A percentile compares a stretch with the other conserved stretches of the same genome.
phyloP scores from a whole-genome alignment of 225 moss, liverwort and hornwort genomes.

The Antitrichia curtipendula region DNA sequence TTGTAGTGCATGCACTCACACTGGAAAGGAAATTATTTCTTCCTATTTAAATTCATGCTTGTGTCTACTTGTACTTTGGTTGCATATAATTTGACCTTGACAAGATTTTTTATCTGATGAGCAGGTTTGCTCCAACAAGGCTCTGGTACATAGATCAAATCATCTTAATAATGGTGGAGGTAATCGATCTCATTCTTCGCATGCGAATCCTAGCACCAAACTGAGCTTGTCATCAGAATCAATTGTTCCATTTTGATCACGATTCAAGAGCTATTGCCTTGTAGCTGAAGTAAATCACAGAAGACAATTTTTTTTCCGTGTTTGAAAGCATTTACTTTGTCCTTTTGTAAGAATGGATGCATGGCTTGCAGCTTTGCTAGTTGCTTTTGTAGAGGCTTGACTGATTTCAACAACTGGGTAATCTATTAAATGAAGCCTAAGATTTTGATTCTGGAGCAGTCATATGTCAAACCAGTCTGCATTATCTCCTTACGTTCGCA shows the following conservation, averaged over 20 bases:
- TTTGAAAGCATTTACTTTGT: not conserved
- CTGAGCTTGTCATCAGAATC: not conserved
- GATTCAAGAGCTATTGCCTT: not conserved
- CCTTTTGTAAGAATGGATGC: not conserved
- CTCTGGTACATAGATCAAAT: slow-evolving; percentile 94
- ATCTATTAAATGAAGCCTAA: not conserved
- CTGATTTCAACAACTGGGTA: not conserved
- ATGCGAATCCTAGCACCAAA: not conserved
- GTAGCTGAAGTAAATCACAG: not conserved
- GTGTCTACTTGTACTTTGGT: not conserved
- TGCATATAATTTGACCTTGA: not conserved
- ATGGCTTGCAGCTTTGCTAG: not conserved
- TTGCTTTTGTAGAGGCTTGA: not conserved
- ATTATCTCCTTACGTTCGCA: not conserved
- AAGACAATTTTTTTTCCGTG: not conserved
- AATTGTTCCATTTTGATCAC: not conserved
- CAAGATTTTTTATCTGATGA: not conserved
- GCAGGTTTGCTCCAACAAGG: slow-evolving; percentile 79
- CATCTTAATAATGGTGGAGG: slow-evolving; percentile 76
- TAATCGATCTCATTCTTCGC: slow-evolving; percentile 9
- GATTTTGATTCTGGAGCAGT: not conserved
- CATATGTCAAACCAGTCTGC: not conserved
- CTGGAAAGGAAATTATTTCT: not conserved
- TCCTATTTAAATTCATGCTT: not conserved
- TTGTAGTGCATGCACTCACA: not conserved